Conservation (phyloP, 768 basidiomycete genomes). For the Trametes cinnabarina region DNA sequence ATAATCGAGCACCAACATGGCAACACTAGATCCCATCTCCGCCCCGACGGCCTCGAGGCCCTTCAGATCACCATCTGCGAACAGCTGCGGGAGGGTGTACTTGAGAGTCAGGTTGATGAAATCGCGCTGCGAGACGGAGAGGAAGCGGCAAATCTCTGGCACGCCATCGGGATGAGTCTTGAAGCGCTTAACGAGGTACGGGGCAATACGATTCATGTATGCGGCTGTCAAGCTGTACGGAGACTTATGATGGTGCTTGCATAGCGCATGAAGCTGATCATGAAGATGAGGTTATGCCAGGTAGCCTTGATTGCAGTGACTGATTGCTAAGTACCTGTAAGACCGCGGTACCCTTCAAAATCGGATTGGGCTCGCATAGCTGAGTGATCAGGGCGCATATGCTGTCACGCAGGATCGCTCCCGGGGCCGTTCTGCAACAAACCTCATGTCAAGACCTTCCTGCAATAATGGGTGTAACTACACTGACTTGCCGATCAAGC, state of each 20-base stretch:
- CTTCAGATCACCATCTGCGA: conserved; percentile 56
- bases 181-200: conserved; percentile 59
- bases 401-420: conserved; percentile 55
- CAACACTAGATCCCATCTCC: conserved; percentile 44
- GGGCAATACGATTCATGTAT: conserved; percentile 64
- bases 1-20: conserved; percentile 60
- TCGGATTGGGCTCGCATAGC: conserved; percentile 63
- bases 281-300: neutral
- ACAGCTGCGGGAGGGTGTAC: conserved; percentile 67
- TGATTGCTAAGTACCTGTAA: conserved; percentile 51
- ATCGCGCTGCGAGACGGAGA: conserved; percentile 51
- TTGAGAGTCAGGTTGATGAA: conserved; percentile 65
- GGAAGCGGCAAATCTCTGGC: conserved; percentile 64
- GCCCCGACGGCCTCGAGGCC: conserved; percentile 62
- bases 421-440: conserved; percentile 42
- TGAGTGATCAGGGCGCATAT: conserved; percentile 64
- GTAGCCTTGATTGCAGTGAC: neutral
- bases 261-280: conserved; percentile 54
- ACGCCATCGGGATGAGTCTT: conserved; percentile 58
- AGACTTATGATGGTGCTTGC: conserved; percentile 56
- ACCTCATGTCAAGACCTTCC: too few species aligned
- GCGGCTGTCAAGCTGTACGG: conserved; percentile 69
- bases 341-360: conserved; percentile 66
- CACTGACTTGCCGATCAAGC: conserved; percentile 48
- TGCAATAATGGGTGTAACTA: too few species aligned